Percentiles rank a stretch among this genome's conserved stretches.
Conservation (phyloP, 208 protist species). For the Leishmania aethiopica region DNA sequence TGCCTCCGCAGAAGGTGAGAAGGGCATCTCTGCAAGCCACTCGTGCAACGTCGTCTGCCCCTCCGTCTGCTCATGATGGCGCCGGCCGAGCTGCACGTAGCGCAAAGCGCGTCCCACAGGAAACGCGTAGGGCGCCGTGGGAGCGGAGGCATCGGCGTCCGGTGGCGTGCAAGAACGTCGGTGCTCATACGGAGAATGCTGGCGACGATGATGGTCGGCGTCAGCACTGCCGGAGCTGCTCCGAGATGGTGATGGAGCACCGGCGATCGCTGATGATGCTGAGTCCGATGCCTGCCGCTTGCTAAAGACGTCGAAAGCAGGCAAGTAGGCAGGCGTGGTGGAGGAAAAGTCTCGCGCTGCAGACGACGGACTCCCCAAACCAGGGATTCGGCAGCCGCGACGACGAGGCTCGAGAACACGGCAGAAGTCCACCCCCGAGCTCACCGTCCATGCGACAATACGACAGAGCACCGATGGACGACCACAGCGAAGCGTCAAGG, state of each 20-base stretch:
- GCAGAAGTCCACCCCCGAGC: not conserved
- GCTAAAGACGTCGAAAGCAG: not conserved
- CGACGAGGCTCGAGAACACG: not conserved
- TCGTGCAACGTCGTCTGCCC: conserved; percentile 9
- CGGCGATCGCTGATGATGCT: not conserved
- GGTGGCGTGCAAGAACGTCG: not conserved
- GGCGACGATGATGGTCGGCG: no score
- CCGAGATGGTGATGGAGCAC: not conserved
- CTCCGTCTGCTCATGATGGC: conserved; percentile 15
- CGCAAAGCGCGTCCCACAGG: conserved; percentile 41
- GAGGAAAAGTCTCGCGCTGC: not conserved
- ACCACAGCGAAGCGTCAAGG: not conserved
- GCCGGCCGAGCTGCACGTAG: conserved; percentile 29
- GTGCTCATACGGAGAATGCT: not conserved
- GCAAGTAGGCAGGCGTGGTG: not conserved
- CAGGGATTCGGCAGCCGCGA: not conserved
- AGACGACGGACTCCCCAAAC: not conserved
- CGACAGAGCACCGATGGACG: not conserved
- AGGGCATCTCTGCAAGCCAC: conserved; percentile 2
- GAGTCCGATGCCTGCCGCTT: not conserved
- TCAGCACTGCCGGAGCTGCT: not conserved
- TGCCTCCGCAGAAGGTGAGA: not conserved
- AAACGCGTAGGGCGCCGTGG: conserved; percentile 31
- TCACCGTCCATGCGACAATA: not conserved
- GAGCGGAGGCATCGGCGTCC: not conserved